A percentile compares a stretch with the other conserved stretches of the same genome.
phyloP scores from a whole-genome alignment of 495 filamentous ascomycete species.

The Neurospora pannonica region DNA sequence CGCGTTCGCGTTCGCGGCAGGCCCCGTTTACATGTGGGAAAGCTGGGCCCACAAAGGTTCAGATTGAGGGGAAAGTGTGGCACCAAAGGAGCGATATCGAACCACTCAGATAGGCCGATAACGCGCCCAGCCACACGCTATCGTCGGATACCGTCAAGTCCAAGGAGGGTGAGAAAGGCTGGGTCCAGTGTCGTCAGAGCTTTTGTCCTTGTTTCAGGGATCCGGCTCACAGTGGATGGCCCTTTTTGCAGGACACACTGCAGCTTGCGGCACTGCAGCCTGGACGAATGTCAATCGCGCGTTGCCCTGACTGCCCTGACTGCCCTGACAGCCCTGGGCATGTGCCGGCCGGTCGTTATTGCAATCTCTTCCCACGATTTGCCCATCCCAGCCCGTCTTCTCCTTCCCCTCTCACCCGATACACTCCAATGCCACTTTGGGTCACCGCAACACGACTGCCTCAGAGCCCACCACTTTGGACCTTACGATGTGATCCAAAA shows the following conservation, averaged over 20 bases:
- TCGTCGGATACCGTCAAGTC: background rate
- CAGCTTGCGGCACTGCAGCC: background rate
- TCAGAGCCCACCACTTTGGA: background rate
- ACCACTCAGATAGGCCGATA: background rate
- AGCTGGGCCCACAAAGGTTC: background rate
- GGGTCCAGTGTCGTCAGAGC: background rate
- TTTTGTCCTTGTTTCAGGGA: background rate
- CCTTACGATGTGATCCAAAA: background rate
- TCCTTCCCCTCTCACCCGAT: background rate
- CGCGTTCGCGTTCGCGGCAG: background rate
- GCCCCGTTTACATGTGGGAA: background rate
- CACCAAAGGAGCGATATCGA: background rate
- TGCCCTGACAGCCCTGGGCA: background rate
- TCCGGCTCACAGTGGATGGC: background rate
- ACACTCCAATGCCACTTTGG: background rate
- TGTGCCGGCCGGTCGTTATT: background rate
- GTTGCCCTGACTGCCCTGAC: background rate
- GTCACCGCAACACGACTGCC: background rate
- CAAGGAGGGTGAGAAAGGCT: background rate
- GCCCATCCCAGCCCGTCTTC: background rate
- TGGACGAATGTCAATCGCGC: background rate
- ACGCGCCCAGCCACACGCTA: background rate
- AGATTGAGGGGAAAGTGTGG: background rate
- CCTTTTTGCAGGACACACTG: background rate
- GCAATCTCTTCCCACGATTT: background rate